phyloP scores from a whole-genome alignment of 768 basidiomycete species.

The Pleurotus eryngii region DNA sequence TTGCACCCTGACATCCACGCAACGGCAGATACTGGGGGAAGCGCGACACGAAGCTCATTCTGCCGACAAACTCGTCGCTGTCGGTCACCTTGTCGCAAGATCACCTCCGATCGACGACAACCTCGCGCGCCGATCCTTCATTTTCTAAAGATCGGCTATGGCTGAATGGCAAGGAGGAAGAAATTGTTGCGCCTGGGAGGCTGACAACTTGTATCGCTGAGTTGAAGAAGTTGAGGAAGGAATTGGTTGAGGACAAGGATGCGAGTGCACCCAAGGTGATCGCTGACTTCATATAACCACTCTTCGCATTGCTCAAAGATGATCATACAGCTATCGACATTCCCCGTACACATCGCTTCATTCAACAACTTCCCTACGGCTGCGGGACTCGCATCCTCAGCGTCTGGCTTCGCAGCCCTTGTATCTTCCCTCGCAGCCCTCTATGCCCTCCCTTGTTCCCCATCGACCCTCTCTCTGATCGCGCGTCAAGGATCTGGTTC shows the following conservation, averaged over 20 bases:
- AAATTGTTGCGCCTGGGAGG: conserved; percentile 78
- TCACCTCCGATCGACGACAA: conserved; percentile 90
- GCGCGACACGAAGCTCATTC: conserved; percentile 89
- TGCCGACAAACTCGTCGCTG: conserved; percentile 95
- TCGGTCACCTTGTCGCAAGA: conserved; percentile 97
- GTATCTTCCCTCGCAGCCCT: conserved; percentile 85
- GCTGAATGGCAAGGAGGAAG: conserved; percentile 92
- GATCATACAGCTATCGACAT: conserved; percentile 56
- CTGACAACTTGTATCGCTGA: conserved; percentile 83
- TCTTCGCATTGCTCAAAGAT: not conserved
- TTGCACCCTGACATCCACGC: not conserved
- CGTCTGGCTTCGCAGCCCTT: conserved; percentile 95
- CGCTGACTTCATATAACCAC: not conserved
- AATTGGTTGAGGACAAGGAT: conserved; percentile 68
- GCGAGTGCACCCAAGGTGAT: conserved; percentile 63
- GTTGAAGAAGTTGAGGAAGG: conserved; percentile 74
- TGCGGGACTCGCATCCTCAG: conserved; percentile 95
- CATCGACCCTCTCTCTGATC: conserved; percentile 86
- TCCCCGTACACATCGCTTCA: conserved; percentile 83
- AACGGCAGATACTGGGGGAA: conserved; percentile 93
- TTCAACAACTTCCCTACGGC: conserved; percentile 99
- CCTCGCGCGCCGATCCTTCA: conserved; percentile 76
- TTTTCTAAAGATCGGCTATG: conserved; percentile 82
- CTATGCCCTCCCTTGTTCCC: conserved; percentile 74
- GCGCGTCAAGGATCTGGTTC: conserved; percentile 98